Base-by-base conservation (phyloP, 2,329 filamentous ascomycete genomes). In the Colletotrichum graminicola region DNA sequence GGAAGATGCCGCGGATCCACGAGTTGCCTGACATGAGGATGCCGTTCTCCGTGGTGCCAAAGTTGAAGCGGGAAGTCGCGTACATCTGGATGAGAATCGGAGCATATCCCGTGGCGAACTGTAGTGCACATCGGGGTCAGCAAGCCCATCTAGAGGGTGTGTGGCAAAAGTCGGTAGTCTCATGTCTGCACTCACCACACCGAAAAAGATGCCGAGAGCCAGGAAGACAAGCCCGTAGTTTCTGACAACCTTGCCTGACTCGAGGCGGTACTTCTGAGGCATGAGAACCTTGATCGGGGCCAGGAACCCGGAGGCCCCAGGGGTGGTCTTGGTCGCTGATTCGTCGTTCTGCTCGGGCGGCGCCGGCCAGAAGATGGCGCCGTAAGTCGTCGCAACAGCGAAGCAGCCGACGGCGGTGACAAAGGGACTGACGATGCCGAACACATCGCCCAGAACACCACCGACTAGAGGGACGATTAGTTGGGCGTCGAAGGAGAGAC, bases 221-320 rank as follows among this genome's bases (percentile, higher is more conserved):
- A 93, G 85, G 1, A 92, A 86, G 3, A 91, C 79, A 0, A 92
- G 85, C 1, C 91, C 91, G 32, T 89, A 89, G 73, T 92, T 89
- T 23, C 80, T 88, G 60, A 80, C 82, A 6, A 86, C 75, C 1
- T 80, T 81, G 1, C 91, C 91, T 61, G 85, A 83, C 0, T 76
- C 75, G 0, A 89, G 79, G 0, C 85, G 80, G 75, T 90, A 84
- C 59, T 82, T 85, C 73, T 89, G 87, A 0, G 91, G 90, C 1
- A 84, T 80, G 59, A 93, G 86, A 3, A 92, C 86, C 47, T 84
- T 87, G 14, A 93, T 80, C 0, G 91, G 91, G 0, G 90, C 89
- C 45, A 93, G 86, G 80, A 92, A 90, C 2, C 83, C 85, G 0
- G 84, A 79, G 74, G 5, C 85, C 85, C 71, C 66, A 71, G 75